phyloP scores from a whole-genome alignment of 2,329 filamentous ascomycete species.

The Coleophoma cylindrospora region DNA sequence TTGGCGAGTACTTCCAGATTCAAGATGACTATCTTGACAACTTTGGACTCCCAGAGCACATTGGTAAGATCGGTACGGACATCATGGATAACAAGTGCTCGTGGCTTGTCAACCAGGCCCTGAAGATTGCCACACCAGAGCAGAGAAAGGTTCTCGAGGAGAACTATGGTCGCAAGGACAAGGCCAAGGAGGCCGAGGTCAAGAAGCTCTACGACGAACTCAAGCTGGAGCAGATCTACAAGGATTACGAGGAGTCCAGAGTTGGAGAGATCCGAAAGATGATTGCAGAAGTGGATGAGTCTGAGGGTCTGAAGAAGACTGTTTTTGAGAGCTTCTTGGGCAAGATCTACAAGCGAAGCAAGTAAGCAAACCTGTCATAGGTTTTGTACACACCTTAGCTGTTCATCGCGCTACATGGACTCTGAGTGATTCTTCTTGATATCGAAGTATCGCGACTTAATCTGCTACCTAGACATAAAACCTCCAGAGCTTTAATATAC shows the following conservation, averaged over 20 bases:
- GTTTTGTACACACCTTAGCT: too few species aligned
- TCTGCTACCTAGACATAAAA: neutral
- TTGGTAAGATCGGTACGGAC: conserved; percentile 98
- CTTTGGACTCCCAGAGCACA: conserved; percentile 85
- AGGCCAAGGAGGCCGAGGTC: conserved; percentile 73
- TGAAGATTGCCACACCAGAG: conserved; percentile 73
- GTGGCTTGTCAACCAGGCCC: conserved; percentile 94
- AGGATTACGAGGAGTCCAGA: conserved; percentile 83
- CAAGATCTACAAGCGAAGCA: conserved; percentile 99
- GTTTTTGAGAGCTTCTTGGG: conserved; percentile 85
- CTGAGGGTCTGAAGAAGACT: conserved; percentile 79
- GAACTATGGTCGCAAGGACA: conserved; percentile 92
- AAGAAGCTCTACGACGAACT: conserved; percentile 88
- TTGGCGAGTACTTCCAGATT: conserved; percentile 98
- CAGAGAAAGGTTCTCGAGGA: conserved; percentile 85
- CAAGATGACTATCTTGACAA: conserved; percentile 99
- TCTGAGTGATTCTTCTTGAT: too few species aligned
- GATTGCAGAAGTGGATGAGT: conserved; percentile 81
- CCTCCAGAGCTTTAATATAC: neutral
- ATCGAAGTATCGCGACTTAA: neutral
- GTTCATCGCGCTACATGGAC: too few species aligned
- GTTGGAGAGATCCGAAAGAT: conserved; percentile 71
- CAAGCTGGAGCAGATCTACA: conserved; percentile 76
- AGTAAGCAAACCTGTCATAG: conserved; percentile 48
- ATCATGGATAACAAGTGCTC: conserved; percentile 99